These are phyloP conservation scores for Phaffomyces thermotolerans DNA, from an alignment of 805 yeast species.

Conservation along the genomic window DNA sequence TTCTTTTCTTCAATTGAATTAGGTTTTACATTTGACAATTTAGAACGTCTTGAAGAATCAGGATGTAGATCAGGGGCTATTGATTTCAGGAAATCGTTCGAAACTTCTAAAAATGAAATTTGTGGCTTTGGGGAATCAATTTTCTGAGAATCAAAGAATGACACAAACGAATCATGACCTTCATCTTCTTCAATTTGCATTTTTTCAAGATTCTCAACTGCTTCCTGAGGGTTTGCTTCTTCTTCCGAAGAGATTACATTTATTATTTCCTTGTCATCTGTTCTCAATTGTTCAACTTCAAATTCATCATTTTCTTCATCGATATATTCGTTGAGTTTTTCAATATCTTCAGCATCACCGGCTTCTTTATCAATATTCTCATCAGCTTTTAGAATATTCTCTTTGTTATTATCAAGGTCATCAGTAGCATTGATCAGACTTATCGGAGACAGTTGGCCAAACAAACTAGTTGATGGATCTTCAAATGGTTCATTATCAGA, in stretches of 20 bases:
- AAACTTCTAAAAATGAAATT: slow-evolving; percentile 13
- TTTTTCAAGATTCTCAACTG: not conserved
- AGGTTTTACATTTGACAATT: not conserved
- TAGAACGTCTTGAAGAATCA: not conserved
- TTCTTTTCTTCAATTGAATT: not conserved
- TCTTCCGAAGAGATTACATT: not conserved
- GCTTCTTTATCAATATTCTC: not conserved
- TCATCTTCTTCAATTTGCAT: not conserved
- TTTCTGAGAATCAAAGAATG: slow-evolving; percentile 10
- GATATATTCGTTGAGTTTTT: not conserved
- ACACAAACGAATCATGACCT: slow-evolving; percentile 13
- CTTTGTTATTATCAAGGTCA: not conserved
- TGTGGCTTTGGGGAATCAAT: not conserved
- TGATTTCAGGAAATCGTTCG: slow-evolving; percentile 11
- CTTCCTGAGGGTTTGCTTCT: not conserved
- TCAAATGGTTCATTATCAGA: slow-evolving; percentile 19
- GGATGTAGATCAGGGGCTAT: not conserved
- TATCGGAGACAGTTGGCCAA: slow-evolving; percentile 16
- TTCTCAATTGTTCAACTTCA: not conserved
- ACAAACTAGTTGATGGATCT: slow-evolving; percentile 21
- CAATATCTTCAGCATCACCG: not conserved
- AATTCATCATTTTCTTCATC: not conserved
- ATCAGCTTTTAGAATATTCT: not conserved
- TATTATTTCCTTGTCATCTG: not conserved
- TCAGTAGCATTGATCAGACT: slow-evolving; percentile 4